Evolutionary conservation across 2,329 filamentous ascomycete genomes (phyloP).

Genomic region (Paracoccidioides lutzii): DNA sequence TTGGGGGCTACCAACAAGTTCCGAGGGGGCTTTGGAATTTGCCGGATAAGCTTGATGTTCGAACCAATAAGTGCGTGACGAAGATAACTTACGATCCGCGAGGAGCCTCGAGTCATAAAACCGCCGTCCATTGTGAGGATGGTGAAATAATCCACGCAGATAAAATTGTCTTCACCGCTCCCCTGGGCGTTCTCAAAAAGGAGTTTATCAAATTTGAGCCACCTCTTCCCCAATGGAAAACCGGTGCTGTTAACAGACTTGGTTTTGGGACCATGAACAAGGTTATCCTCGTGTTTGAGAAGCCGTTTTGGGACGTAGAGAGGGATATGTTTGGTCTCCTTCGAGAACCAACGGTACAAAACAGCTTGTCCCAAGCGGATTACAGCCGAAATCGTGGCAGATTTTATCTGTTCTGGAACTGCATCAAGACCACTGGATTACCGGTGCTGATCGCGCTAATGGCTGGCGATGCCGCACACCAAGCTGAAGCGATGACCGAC

Average conservation of each 20-base stretch:
- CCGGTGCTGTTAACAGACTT: conserved; percentile 63
- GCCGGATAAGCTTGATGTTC: conserved; percentile 64
- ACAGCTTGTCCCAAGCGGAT: conserved; percentile 65
- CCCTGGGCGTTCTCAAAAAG: conserved; percentile 84
- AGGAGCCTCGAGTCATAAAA: conserved; percentile 32
- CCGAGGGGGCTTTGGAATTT: conserved; percentile 72
- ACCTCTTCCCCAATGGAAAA: conserved; percentile 76
- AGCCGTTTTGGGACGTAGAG: conserved; percentile 79
- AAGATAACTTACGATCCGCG: conserved; percentile 52
- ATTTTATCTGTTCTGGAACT: conserved; percentile 98
- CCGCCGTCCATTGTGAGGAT: conserved; percentile 61
- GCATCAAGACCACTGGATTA: conserved; percentile 74
- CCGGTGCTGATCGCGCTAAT: conserved; percentile 84
- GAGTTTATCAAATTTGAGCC: conserved; percentile 74
- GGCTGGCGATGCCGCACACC: conserved; percentile 86
- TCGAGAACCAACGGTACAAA: conserved; percentile 54
- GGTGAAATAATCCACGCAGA: conserved; percentile 72
- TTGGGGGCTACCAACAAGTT: conserved; percentile 87
- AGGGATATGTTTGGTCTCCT: conserved; percentile 91
- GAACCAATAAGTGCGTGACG: conserved; percentile 58
- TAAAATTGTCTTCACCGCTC: conserved; percentile 77
- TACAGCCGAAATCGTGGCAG: conserved; percentile 71
- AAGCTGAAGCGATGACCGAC: conserved; percentile 67
- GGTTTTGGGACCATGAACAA: conserved; percentile 95
- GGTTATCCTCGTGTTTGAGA: conserved; percentile 77